Conservation (phyloP, 192 early-diverging fungal species). For the Tieghemiomyces parasiticus region DNA sequence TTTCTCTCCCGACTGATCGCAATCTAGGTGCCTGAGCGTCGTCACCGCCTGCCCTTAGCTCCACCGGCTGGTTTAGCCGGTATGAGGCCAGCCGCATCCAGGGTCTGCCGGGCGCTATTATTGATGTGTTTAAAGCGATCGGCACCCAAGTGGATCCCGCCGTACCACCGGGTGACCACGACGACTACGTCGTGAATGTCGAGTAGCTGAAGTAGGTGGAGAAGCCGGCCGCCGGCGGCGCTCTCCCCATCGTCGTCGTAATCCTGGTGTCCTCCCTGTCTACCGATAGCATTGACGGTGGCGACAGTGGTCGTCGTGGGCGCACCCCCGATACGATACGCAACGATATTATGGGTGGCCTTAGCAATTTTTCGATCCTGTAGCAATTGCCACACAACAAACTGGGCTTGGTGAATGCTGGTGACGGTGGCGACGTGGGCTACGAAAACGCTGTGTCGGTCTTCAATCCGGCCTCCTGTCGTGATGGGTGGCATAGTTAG, state of each 20-base stretch:
- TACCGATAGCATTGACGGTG: too few species aligned
- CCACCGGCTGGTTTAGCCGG: too few species aligned
- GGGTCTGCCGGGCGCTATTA: constrained; percentile 50
- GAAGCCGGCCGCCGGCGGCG: constrained; percentile 71
- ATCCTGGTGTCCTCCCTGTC: too few species aligned
- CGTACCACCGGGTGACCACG: constrained; percentile 78
- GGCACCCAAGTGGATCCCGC: constrained; percentile 70
- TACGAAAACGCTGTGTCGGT: constrained; percentile 76
- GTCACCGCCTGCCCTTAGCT: too few species aligned
- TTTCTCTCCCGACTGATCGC: too few species aligned
- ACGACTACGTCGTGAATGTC: constrained; percentile 60
- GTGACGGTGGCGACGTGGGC: constrained; percentile 54
- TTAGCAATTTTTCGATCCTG: constrained; percentile 59
- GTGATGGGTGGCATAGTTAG: constrained; percentile 26
- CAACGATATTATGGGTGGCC: constrained; percentile 85
- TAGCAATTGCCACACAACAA: constrained; percentile 33
- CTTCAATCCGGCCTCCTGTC: constrained; percentile 40
- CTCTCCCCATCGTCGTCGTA: constrained; percentile 94
- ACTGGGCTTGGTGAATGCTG: constrained; percentile 35
- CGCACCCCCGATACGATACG: constrained; percentile 80
- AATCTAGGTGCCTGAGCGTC: too few species aligned
- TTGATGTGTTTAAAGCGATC: constrained; percentile 89
- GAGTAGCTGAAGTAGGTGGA: constrained; percentile 66
- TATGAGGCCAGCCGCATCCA: constrained; percentile 41
- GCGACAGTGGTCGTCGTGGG: too few species aligned